Base-by-base conservation (phyloP, 1,139 yeast species). In the Debaryomycetaceae sp. region DNA sequence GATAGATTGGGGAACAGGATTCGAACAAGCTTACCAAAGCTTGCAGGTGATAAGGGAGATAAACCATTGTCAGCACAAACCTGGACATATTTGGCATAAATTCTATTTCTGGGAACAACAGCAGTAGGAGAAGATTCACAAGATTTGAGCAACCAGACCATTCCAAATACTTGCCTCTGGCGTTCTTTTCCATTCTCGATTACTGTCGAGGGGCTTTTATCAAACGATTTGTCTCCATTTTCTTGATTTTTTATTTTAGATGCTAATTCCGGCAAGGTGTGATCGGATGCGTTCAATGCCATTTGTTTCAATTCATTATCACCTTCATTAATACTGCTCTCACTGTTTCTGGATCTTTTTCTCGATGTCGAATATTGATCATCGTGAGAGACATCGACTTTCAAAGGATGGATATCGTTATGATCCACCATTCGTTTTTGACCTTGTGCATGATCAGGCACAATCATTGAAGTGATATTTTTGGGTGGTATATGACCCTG, bases 1-100 rank as follows among this genome's bases (percentile, higher is more conserved):
- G 87, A 84, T 51, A 89, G 71, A 45, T 74, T 75, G 2, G 97
- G 97, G 57, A 81, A 89, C 11, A 85, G 68, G 6, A 85, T 72
- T 49, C 87, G 76, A 9, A 90, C 91, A 39, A 90, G 70, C 58
- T 88, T 88, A 14, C 97, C 97, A 62, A 90, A 83, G 9, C 91
- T 83, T 0, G 97, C 96, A 13, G 95, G 95, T 24, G 89, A 83
- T 45, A 90, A 66, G 1, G 97, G 96, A 46, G 80, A 77, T 38
- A 89, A 60, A 11, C 75, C 76, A 58, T 78, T 74, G 40, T 80
- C 81, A 9, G 88, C 83, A 62, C 97, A 90, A 7, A 83, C 59
- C 22, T 81, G 81, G 14, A 82, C 90, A 59, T 90, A 91, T 43
- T 87, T 76, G 11, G 95, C 89, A 63, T 87, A 90, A 23, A 90